Conservation (phyloP, 225 moss, liverwort and hornwort species). For the Antitrichia curtipendula region DNA sequence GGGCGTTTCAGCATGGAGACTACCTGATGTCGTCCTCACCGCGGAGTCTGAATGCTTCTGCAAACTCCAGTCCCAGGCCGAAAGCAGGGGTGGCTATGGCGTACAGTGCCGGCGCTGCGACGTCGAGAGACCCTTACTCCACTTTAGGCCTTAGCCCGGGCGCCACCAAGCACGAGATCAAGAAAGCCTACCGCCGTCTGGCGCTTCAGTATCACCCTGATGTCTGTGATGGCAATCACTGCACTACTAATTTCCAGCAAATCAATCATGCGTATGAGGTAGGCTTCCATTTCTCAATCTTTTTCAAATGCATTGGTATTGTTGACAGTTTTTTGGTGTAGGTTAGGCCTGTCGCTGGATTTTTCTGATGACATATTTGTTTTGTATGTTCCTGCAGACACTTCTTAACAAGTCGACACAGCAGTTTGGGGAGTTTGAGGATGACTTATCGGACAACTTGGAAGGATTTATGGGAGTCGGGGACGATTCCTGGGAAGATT, state of each 20-base stretch:
- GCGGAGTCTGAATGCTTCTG: neutral
- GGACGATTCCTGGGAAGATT: conserved; percentile 46
- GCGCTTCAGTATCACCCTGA: conserved; percentile 72
- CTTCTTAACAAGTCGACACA: conserved; percentile 5
- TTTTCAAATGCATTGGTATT: neutral
- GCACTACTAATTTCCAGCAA: conserved; percentile 37
- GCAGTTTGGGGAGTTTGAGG: conserved; percentile 21
- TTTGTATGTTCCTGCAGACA: neutral
- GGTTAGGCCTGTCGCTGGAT: too few relatives aligned
- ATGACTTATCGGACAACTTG: conserved; percentile 21
- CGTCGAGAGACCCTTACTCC: conserved; percentile 22
- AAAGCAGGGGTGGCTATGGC: conserved; percentile 25
- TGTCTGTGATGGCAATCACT: conserved; percentile 57
- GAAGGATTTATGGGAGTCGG: conserved; percentile 55
- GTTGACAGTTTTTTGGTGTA: neutral
- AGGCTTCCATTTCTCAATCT: neutral
- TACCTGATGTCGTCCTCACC: conserved; percentile 11
- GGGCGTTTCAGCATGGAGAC: conserved; percentile 25
- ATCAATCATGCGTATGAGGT: conserved; percentile 60
- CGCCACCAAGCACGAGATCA: conserved; percentile 51
- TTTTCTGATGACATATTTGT: neutral
- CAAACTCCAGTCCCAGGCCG: conserved; percentile 4
- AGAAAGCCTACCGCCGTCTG: conserved; percentile 49
- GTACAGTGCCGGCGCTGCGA: neutral
- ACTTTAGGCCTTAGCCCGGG: conserved; percentile 25